Evolutionary conservation across 2,329 filamentous ascomycete species (phyloP), one percentile per base, ranked within the genome.

Genomic region (Davidsoniella eucalypti): DNA sequence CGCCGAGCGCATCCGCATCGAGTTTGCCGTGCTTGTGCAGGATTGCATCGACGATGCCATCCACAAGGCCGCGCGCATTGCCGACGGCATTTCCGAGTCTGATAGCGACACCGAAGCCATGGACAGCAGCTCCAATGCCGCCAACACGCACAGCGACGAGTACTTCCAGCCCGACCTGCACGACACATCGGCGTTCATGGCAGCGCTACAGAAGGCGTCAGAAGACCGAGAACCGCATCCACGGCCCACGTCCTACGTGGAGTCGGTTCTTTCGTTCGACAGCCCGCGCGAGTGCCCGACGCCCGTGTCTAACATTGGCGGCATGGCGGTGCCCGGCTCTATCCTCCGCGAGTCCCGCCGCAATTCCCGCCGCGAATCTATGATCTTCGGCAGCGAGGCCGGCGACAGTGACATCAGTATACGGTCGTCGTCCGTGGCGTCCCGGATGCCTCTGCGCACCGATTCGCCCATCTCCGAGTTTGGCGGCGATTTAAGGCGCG

Each of bases 41-140:
- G 87, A 95, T 58, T 98, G 92, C 61, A 94, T 98, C 48, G 82
- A 93, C 54, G 87, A 87, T 54, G 92, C 92, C 7, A 75, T 96
- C 65, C 78, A 77, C 56, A 95, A 96, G 64, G 88, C 92, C 49
- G 84, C 85, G 50, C 82, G 82, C 46, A 90, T 95, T 57, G 87
- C 87, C 43, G 80, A 85, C 41, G 90, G 88, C 48, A 67, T 93
- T 14, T 90, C 83, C 55, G 87, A 93, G 59, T 90, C 86, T 1
- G 70, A 74, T 23, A 76, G 77, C 43, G 73, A 73, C 5, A 40
- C 47, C n/a, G 47, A 49, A 36, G 47, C 39, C 6, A 26, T 41
- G 9, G 69, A 64, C 2, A 3, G 47, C 26, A 33, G n/a, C 38
- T 26, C 14, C 26, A 16, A 8, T 33, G 43, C 38, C 65, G 67